These are phyloP conservation scores for Clathrus columnatus DNA, from an alignment of 768 basidiomycete species.

Conservation along the genomic window DNA sequence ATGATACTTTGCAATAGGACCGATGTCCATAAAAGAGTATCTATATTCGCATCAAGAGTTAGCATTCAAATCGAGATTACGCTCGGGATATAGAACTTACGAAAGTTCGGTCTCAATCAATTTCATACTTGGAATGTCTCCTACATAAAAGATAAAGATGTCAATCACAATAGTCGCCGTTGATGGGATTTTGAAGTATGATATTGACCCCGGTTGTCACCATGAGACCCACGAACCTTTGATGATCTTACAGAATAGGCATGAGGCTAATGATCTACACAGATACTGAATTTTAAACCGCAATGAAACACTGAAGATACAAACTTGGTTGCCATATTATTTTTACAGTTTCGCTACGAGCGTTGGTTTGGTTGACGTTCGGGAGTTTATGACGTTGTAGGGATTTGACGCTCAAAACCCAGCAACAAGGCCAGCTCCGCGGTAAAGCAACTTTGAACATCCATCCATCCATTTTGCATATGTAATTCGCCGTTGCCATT, in stretches of 20 bases:
- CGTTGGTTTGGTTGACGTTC: too few relatives aligned
- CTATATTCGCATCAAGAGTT: conserved; percentile 8
- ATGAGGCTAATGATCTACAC: conserved; percentile 9
- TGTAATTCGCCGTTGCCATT: too few relatives aligned
- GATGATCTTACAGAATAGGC: conserved; percentile 41
- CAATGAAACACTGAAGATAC: not conserved
- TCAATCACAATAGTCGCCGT: too few relatives aligned
- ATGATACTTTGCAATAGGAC: conserved; percentile 35
- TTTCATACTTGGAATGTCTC: conserved; percentile 19
- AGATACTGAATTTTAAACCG: not conserved
- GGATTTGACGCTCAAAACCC: too few relatives aligned
- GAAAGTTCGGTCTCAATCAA: conserved; percentile 21
- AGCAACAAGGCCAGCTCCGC: too few relatives aligned
- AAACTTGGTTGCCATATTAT: not conserved
- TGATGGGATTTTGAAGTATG: not conserved
- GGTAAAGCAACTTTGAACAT: too few relatives aligned
- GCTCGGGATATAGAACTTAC: too few relatives aligned
- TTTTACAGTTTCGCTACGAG: too few relatives aligned
- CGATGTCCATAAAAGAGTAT: conserved; percentile 38
- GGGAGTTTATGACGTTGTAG: too few relatives aligned
- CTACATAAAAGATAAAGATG: too few relatives aligned
- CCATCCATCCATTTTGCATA: too few relatives aligned
- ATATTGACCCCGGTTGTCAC: not conserved
- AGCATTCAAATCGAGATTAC: not conserved
- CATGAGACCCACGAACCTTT: conserved; percentile 23